Base-by-base conservation (phyloP, 495 filamentous ascomycete species). In the Talaromyces stipitatus region DNA sequence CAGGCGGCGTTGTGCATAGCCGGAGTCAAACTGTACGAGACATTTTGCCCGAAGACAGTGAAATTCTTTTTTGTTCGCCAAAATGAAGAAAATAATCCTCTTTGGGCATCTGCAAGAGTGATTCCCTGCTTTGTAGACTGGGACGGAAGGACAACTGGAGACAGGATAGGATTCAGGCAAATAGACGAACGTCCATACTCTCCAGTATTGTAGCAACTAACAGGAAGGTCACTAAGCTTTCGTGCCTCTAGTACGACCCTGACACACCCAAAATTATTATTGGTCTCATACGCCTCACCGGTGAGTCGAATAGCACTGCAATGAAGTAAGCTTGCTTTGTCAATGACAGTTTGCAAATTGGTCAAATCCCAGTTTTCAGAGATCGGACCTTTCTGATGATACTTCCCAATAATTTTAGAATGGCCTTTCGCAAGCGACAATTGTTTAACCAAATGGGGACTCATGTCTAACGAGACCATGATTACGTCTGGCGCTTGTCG, bases 1-100 rank as follows among this genome's bases (percentile, higher is more conserved):
- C 85, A 91, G 14, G 87, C 87, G 3, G 87, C 86, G 55, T 80
- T 85, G 63, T 91, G 87, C 87, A 91, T 75, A 14, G 70, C 69
- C 1, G 74, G 74, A 2, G 74, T 75, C 60, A 75, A 60, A 62
- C 71, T 75, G 62, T 77, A 75, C 9, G 68, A 73, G 22, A 69
- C 65, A 50, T 75, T 75, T 56, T 65, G 71, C 52, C 74, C 74
- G 53, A 77, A 75, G 7, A 77, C 69, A 27, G 70, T 73, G 56
- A 70, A 77, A 23, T 72, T 67, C 67, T 70, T 73, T 7, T 69
- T 71, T 48, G 86, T 80, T 33, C 86, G 68, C 5, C 78, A 65
- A 52, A 83, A 80, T 26, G 81, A 81, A 28, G 72, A 80, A 78
- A 55, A 85, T 51, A 68, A 77, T 47, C 69, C 82, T 56, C 68